A percentile compares a stretch with the other conserved stretches of the same genome.
phyloP scores from a whole-genome alignment of 805 yeast species.

The Teunomyces stri region DNA sequence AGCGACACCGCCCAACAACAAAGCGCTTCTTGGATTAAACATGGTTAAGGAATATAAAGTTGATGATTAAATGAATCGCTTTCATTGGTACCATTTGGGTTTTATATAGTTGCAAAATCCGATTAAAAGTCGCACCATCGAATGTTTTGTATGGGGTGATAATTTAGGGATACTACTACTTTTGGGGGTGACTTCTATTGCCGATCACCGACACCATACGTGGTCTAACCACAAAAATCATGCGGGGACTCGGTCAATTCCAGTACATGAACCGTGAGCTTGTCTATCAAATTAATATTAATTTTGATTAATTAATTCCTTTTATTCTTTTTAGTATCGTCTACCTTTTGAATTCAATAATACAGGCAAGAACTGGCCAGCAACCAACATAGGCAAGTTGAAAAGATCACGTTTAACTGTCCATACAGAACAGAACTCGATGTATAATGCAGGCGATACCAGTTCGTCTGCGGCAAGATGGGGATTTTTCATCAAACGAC shows the following conservation, averaged over 20 bases:
- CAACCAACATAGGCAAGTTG: slow-evolving; percentile 79
- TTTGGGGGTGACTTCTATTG: too few species aligned
- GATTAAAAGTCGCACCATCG: background rate
- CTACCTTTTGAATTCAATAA: slow-evolving; percentile 38
- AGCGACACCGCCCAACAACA: slow-evolving; percentile 29
- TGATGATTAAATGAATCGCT: too few species aligned
- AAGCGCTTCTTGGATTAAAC: slow-evolving; percentile 19
- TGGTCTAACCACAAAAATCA: background rate
- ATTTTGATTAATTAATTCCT: too few species aligned
- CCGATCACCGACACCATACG: too few species aligned
- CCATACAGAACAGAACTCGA: slow-evolving; percentile 78
- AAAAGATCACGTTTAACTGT: slow-evolving; percentile 81
- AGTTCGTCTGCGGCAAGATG: slow-evolving; percentile 10
- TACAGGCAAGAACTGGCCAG: slow-evolving; percentile 77
- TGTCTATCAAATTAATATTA: too few species aligned
- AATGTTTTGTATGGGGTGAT: slow-evolving; percentile 3
- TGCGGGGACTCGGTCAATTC: too few species aligned
- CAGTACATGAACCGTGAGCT: too few species aligned
- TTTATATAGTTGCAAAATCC: slow-evolving; percentile 3
- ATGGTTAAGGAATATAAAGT: background rate
- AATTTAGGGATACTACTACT: background rate
- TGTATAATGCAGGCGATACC: slow-evolving; percentile 23
- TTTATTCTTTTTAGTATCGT: slow-evolving; percentile 19
- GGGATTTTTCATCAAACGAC: slow-evolving; percentile 42
- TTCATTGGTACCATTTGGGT: background rate